These are phyloP conservation scores for Scheffersomyces ergatensis DNA, from an alignment of 805 yeast genomes.

Conservation along the genomic window DNA sequence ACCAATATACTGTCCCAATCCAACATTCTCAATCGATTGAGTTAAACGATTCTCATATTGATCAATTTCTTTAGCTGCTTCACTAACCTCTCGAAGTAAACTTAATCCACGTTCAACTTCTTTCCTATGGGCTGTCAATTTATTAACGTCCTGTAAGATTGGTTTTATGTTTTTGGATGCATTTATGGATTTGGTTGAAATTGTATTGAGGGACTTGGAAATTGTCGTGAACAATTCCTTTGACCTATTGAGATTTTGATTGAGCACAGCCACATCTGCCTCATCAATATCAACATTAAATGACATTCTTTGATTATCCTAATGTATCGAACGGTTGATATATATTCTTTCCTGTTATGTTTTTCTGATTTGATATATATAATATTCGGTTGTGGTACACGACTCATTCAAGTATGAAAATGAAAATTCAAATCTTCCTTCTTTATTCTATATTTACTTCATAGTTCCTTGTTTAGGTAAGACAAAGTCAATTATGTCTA, in stretches of 20 bases:
- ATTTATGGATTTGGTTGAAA: constrained; percentile 50
- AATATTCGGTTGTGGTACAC: too few species aligned
- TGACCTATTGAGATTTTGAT: constrained; percentile 65
- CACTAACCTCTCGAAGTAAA: constrained; percentile 51
- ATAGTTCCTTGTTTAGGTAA: too few species aligned
- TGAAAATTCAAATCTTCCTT: too few species aligned
- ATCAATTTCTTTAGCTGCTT: constrained; percentile 44
- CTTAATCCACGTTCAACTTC: constrained; percentile 57
- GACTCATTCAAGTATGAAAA: too few species aligned
- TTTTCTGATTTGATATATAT: too few species aligned
- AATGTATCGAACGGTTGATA: too few species aligned
- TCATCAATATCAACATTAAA: constrained; percentile 58
- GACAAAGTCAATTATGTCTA: too few species aligned
- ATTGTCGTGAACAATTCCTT: constrained; percentile 55
- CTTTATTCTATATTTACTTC: too few species aligned
- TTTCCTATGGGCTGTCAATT: constrained; percentile 50
- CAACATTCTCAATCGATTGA: constrained; percentile 35
- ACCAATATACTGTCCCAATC: constrained; percentile 34
- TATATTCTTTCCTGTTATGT: too few species aligned
- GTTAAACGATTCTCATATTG: constrained; percentile 35
- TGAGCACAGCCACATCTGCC: constrained; percentile 79
- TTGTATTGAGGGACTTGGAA: constrained; percentile 49
- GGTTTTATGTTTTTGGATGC: constrained; percentile 72
- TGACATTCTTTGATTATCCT: too few species aligned
- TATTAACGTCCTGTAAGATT: constrained; percentile 59